Evolutionary conservation across 306 rosid species (phyloP), one percentile per base, ranked within the genome.

Genomic region (Casuarina equisetifolia): DNA sequence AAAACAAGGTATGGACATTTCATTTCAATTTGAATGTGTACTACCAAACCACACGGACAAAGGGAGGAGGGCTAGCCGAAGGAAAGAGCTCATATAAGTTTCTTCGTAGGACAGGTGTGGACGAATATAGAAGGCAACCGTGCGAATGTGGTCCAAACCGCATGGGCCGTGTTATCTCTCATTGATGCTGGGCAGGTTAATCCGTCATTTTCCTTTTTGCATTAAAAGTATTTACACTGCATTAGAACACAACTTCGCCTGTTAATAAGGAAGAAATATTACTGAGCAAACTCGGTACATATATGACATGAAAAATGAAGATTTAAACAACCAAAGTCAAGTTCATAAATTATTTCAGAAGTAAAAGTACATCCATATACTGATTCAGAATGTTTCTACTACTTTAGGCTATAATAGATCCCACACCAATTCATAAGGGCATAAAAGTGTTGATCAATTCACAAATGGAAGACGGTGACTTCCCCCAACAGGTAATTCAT

Each of bases 151-250:
- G 92, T 92, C 20, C 88, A 90, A 25, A 92, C 85, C 38, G 82
- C 94, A 0, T 92, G 93, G 97, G 97, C 93, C 12, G 39, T 92
- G 71, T 78, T 92, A 76, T 84, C 90, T 40, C 92, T 92, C 52
- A 89, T 89, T n/a, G 69, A 54, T 48, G 97, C 92, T 12, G 93
- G 97, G 13, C 97, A 90, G 91, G 97, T 90, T 74, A 69, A 81
- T 74, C 44, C 45, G 6, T 63, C 11, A 2, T 15, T 63, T 5
- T 63, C 69, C 38, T 20, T 15, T 38, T 9, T 25, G 32, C 32
- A 25, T 25, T 25, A 25, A 25, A 63, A 1, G 4, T 63, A 36
- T 36, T 36, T 57, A 17, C 50, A 5, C 50, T 46, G 50, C 9
- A 46, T 6, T 46, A 46, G 2, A 46, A 46, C 12, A 46, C 2